Evolutionary conservation across 768 basidiomycete genomes (phyloP), one percentile per base, ranked within the genome.

Genomic region (Mrakia frigida): DNA sequence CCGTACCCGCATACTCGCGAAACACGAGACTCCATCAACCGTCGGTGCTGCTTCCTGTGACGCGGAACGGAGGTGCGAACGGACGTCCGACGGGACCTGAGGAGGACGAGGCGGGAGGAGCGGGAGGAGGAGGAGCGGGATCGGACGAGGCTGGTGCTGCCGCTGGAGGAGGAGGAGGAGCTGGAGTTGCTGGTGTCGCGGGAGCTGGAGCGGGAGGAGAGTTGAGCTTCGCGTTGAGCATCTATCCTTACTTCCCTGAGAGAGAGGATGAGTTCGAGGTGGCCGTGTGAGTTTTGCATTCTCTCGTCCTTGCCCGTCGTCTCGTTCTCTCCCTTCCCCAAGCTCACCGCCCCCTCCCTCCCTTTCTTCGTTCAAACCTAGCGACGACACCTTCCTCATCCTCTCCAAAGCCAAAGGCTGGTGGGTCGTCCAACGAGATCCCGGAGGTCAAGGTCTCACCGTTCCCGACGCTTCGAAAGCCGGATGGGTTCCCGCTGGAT

Each of bases 191-290:
- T 25, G 59, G 73, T 6, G 68, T 39, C 6, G 28, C 63, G 31
- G 46, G 21, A 21, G 31, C 25, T 60, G 73, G 61, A 25, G 52
- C 37, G 16, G 73, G 60, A 28, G 59, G 61, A 18, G 41, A 65
- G 56, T 28, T 74, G 61, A 74, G 41, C 13, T 74, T 33, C n/a
- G 70, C 75, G 5, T 25, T 71, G 16, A 50, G 28, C 28, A 98
- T 98, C 80, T 98, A 99, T 82, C 97, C 97, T 63, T 98, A 99
- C 83, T 91, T 95, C 89, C 94, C 96, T 9, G 97, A 98, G 83
- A 91, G 97, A 82, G 94, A 97, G 75, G 97, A 98, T 82, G 97
- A 99, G 83, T 98, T 98, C 82, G 94, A 98, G 82, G 97, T 98
- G 2, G 89, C 92, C 53, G 95, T 99, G 90, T 97, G 83, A 84